phyloP scores from a whole-genome alignment of 2,329 filamentous ascomycete genomes.

The Orbilia brochopaga region DNA sequence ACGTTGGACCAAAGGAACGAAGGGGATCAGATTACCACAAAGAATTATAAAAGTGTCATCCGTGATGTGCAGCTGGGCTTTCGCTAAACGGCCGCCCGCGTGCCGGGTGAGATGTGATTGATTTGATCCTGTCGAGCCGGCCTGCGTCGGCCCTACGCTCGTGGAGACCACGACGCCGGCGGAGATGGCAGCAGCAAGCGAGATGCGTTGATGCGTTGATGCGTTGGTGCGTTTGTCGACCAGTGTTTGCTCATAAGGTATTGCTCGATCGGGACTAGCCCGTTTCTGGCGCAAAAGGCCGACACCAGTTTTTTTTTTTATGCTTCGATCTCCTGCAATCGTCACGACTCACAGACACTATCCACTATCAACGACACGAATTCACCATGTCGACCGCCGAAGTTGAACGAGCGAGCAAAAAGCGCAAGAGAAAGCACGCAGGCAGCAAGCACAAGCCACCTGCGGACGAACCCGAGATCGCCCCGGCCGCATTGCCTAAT shows the following conservation, averaged over 20 bases:
- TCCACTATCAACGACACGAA: slow-evolving; percentile 6
- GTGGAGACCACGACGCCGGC: neutral
- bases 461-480: neutral
- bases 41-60: neutral
- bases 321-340: slow-evolving; percentile 9
- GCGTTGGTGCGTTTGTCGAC: neutral
- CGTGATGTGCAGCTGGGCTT: neutral
- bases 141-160: neutral
- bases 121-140: slow-evolving; percentile 4
- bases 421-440: slow-evolving; percentile 47
- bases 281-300: neutral
- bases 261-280: slow-evolving; percentile 28
- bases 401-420: slow-evolving; percentile 47
- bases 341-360: slow-evolving; percentile 13
- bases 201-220: neutral
- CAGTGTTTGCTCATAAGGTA: neutral
- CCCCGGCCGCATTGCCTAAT: neutral
- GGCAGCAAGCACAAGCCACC: slow-evolving; percentile 34
- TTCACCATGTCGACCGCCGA: slow-evolving; percentile 37
- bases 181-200: neutral
- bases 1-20: neutral
- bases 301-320: slow-evolving; percentile 42
- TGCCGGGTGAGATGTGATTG: neutral
- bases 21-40: neutral
- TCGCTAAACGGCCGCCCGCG: neutral